Base-by-base conservation (phyloP, 305 asterid species). In the Fraxinus nigra region DNA sequence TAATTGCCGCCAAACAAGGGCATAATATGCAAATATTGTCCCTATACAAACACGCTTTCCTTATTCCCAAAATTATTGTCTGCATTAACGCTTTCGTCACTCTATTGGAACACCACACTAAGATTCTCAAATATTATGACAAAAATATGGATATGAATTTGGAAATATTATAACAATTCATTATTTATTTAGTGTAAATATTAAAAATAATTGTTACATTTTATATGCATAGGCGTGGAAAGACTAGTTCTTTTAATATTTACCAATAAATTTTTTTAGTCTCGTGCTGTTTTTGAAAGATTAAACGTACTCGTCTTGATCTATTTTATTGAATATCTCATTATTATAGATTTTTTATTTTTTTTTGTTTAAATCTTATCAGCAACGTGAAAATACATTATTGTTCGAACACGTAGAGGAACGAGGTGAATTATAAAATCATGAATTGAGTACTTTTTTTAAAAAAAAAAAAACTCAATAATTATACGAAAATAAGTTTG, bases 361-460 rank as follows among this genome's bases (percentile, higher is more conserved):
- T 43, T 43, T 16, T 51, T 16, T 16, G 5, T 51, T n/a, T 16
- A 20, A n/a, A 54, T n/a, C 7, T 46, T 13, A 14, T 56, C 26
- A 16, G 22, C 63, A 76, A 75, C 82, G 67, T 86, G 85, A 84
- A 85, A 83, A 78, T 78, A 61, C 2, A 75, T 59, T 77, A 81
- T 76, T 75, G 61, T 81, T 77, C 65, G 79, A 79, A 84, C 87
- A 76, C 75, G 75, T 73, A 81, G 79, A 80, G 32, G 56, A 43
- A 38, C 0, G 8, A 14, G 43, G 7, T 34, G 37, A 34, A 34
- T 56, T 40, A 56, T 37, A 56, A 81, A 59, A 70, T 34, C 30
- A n/a, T 32, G 46, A 69, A 67, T 78, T 48, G 7, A 7, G 38
- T 32, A 76, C 20, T 80, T 37, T 37, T 7, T 7, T n/a, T 24